Percentiles rank a stretch among this genome's conserved stretches.
Conservation (phyloP, 257 asterid genomes). For the Lavandula angustifolia region DNA sequence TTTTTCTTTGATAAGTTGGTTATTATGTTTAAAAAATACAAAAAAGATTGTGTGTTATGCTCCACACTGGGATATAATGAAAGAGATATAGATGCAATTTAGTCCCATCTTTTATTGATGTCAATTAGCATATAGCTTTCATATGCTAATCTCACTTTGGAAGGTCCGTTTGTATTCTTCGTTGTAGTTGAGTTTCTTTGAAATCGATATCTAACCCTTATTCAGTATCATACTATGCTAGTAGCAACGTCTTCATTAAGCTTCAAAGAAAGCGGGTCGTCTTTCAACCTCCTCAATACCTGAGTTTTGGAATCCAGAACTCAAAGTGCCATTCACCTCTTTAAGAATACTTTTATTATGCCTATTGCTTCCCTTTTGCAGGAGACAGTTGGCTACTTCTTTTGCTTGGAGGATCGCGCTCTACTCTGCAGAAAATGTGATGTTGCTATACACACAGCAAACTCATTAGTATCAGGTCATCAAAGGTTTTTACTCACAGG, state of each 20-base stretch:
- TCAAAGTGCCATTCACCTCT: neutral
- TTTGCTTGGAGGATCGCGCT: constrained; percentile 96
- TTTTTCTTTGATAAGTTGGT: neutral
- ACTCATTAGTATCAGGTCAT: constrained; percentile 67
- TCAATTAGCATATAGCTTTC: constrained; percentile 8
- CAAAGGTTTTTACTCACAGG: constrained; percentile 86
- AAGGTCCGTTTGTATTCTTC: neutral
- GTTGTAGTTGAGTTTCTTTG: neutral
- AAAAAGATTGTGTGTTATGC: neutral
- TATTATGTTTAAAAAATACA: neutral
- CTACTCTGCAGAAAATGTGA: constrained; percentile 88
- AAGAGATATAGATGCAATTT: neutral
- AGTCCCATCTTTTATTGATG: neutral
- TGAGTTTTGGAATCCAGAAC: neutral
- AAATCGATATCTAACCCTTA: neutral
- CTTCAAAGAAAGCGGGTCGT: neutral
- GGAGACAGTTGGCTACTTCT: constrained; percentile 90
- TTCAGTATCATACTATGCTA: neutral
- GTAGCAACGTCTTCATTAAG: neutral
- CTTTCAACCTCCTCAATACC: neutral
- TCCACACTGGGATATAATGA: neutral
- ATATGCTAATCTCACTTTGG: neutral
- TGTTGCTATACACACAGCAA: constrained; percentile 70
- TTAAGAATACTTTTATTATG: constrained; percentile 15
- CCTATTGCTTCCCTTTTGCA: constrained; percentile 35